Conservation (phyloP, 2,329 filamentous ascomycete species). For the Diaporthe citrichinensis region DNA sequence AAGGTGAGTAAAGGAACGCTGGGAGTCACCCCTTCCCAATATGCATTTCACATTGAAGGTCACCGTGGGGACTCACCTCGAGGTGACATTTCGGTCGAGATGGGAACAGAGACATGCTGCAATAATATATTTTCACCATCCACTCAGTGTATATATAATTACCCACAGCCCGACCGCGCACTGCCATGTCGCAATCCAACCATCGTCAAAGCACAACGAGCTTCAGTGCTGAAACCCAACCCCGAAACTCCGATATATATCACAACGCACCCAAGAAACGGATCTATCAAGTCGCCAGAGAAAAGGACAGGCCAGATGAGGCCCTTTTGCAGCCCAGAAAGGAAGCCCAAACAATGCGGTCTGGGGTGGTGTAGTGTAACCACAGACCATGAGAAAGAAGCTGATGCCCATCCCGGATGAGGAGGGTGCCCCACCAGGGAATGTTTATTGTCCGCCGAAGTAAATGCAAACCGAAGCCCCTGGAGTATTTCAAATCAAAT, state of each 20-base stretch:
- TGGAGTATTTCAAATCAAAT: background rate
- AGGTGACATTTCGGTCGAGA: background rate
- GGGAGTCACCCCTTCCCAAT: too few relatives aligned
- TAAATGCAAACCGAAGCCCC: background rate
- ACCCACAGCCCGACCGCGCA: background rate
- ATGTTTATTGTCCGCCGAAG: background rate
- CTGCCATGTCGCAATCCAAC: background rate
- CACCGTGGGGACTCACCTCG: background rate
- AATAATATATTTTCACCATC: background rate
- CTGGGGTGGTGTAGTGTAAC: background rate
- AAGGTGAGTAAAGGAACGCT: too few relatives aligned
- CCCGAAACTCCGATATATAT: background rate
- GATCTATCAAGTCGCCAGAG: background rate
- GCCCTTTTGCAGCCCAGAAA: background rate
- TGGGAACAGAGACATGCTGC: background rate
- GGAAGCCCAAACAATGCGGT: background rate
- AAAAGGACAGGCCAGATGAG: background rate
- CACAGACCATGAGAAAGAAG: background rate
- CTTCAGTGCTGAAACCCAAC: too few relatives aligned
- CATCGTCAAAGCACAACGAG: background rate
- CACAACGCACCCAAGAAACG: background rate
- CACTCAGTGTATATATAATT: constrained; percentile 1
- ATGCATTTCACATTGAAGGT: too few relatives aligned
- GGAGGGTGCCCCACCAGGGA: background rate
- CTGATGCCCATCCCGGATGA: background rate